Evolutionary conservation across 1,284 basidiomycete species (phyloP).

Genomic region (Fomes fomentarius): DNA sequence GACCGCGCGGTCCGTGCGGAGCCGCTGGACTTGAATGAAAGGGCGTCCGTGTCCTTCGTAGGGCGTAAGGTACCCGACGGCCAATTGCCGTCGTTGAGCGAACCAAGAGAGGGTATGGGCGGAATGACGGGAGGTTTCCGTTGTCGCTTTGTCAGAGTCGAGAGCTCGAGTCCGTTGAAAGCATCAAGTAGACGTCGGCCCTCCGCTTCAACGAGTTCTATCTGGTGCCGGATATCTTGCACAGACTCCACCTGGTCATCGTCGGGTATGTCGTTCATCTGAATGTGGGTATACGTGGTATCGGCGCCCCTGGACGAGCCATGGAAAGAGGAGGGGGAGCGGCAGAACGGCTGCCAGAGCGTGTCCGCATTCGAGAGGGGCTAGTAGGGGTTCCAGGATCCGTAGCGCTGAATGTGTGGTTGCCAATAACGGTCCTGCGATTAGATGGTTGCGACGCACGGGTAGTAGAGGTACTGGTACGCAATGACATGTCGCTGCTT

Average conservation of each 20-base stretch:
- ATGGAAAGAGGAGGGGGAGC: constrained; percentile 61
- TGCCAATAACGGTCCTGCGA: constrained; percentile 22
- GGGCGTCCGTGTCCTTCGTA: constrained; percentile 43
- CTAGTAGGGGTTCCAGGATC: constrained; percentile 22
- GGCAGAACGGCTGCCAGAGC: constrained; percentile 37
- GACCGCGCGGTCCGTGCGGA: constrained; percentile 51
- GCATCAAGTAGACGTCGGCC: constrained; percentile 69
- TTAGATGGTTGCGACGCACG: constrained; percentile 24
- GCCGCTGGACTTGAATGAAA: constrained; percentile 54
- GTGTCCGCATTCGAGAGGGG: constrained; percentile 42
- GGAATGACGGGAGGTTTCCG: constrained; percentile 37
- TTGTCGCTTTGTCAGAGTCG: constrained; percentile 58
- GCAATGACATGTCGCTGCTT: constrained; percentile 52
- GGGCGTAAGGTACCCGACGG: constrained; percentile 24
- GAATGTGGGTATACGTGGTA: constrained; percentile 34
- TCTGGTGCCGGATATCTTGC: constrained; percentile 65
- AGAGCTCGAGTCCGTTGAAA: constrained; percentile 75
- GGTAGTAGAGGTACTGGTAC: constrained; percentile 45
- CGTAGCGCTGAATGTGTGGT: constrained; percentile 19
- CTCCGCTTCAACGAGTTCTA: constrained; percentile 68
- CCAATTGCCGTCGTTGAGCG: constrained; percentile 20
- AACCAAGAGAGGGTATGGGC: constrained; percentile 21
- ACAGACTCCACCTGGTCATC: constrained; percentile 60
- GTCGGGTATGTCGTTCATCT: constrained; percentile 47
- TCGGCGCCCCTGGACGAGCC: constrained; percentile 34